phyloP scores from a whole-genome alignment of 2,329 filamentous ascomycete species.

The Xylariaceae sp. region DNA sequence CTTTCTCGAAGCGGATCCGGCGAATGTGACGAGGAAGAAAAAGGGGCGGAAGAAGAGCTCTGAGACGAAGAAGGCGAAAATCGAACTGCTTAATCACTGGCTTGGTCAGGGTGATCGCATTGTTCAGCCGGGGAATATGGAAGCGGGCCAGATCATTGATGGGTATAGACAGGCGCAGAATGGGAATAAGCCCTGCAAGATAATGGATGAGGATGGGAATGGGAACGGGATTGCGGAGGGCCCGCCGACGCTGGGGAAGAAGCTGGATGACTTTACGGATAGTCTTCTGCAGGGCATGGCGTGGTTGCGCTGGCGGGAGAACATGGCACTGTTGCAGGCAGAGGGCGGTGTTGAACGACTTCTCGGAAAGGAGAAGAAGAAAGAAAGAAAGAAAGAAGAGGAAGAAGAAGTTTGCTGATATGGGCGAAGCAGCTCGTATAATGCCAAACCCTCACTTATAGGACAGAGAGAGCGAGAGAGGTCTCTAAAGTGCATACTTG shows the following conservation, averaged over 20 bases:
- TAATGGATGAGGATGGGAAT: neutral
- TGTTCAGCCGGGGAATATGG: slow-evolving; percentile 13
- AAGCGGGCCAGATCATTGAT: slow-evolving; percentile 13
- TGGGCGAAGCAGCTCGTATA: too few species aligned
- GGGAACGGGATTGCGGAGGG: slow-evolving; percentile 25
- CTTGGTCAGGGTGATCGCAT: slow-evolving; percentile 32
- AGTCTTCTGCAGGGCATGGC: slow-evolving; percentile 71
- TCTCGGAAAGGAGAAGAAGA: neutral
- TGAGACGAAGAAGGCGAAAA: slow-evolving; percentile 54
- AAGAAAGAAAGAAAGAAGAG: neutral
- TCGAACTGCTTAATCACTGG: slow-evolving; percentile 56
- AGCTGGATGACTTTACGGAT: slow-evolving; percentile 78
- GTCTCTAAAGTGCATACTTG: too few species aligned
- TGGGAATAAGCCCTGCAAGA: neutral
- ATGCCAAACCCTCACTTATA: too few species aligned
- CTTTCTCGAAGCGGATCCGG: slow-evolving; percentile 6
- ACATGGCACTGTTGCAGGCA: slow-evolving; percentile 37
- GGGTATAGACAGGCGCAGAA: slow-evolving; percentile 8
- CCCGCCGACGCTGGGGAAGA: slow-evolving; percentile 34
- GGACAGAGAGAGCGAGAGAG: too few species aligned
- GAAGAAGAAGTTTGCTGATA: neutral
- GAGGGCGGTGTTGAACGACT: slow-evolving; percentile 26
- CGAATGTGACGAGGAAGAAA: slow-evolving; percentile 4
- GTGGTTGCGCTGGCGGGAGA: slow-evolving; percentile 70
- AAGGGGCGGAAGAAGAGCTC: slow-evolving; percentile 30